Evolutionary conservation across 176 grass and related monocot genomes (phyloP).

Genomic region (Ampelocalamus luodianensis): DNA sequence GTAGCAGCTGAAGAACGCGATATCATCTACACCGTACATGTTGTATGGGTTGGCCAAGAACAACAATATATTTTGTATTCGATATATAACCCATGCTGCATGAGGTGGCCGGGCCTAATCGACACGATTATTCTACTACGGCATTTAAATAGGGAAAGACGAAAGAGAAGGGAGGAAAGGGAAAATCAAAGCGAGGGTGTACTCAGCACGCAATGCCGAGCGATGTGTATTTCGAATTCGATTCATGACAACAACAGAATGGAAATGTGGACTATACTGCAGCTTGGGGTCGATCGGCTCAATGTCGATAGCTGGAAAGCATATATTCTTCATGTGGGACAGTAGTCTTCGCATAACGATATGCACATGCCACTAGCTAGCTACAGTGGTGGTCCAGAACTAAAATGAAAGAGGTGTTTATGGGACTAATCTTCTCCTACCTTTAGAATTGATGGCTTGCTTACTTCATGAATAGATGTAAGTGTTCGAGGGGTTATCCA

Average conservation of each 20-base stretch:
- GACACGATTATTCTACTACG: not conserved
- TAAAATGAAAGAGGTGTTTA: no score
- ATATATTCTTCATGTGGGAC: not conserved
- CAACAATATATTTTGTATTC: no score
- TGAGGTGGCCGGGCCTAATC: not conserved
- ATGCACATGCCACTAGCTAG: not conserved
- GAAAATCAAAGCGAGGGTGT: not conserved
- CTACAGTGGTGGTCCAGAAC: no score
- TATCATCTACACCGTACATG: no score
- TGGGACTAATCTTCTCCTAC: no score
- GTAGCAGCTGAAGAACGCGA: no score
- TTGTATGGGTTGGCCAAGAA: no score
- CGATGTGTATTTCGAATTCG: constrained; percentile 2
- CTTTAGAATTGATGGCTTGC: no score
- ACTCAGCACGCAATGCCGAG: not conserved
- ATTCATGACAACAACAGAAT: constrained; percentile 11
- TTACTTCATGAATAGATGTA: no score
- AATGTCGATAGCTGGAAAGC: no score
- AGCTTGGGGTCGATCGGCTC: not conserved
- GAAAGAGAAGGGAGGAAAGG: constrained; percentile 1
- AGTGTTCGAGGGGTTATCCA: no score
- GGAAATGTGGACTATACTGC: not conserved
- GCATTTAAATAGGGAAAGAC: constrained; percentile 37
- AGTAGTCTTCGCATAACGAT: no score
- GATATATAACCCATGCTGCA: not conserved